phyloP scores from a whole-genome alignment of 2,329 filamentous ascomycete genomes.

The Aspergillus ibericus region DNA sequence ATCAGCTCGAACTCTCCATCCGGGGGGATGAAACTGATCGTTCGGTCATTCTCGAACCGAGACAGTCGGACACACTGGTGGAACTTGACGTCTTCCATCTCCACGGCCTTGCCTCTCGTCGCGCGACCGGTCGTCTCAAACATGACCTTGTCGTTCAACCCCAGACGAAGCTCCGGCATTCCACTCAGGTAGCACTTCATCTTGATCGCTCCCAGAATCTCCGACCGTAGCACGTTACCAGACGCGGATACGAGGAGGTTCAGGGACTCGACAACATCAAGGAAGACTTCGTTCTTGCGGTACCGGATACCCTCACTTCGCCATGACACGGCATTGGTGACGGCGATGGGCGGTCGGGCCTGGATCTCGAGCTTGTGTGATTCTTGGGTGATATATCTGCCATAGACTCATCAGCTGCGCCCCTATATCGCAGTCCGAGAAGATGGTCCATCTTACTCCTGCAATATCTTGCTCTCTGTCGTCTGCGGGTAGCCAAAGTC shows the following conservation, averaged over 20 bases:
- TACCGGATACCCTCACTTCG: constrained; percentile 96
- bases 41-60: constrained; percentile 96
- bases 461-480: constrained; percentile 95
- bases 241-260: constrained; percentile 93
- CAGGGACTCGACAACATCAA: constrained; percentile 94
- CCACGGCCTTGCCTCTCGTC: constrained; percentile 92
- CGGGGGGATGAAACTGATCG: constrained; percentile 97
- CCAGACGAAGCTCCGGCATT: constrained; percentile 93
- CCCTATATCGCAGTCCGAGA: not conserved
- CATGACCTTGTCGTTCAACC: constrained; percentile 99
- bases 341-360: constrained; percentile 91
- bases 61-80: constrained; percentile 96
- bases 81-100: constrained; percentile 99
- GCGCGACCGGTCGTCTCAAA: constrained; percentile 96
- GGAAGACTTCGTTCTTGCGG: constrained; percentile 98
- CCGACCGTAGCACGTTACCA: constrained; percentile 91
- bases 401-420: not conserved
- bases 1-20: constrained; percentile 99
- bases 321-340: constrained; percentile 98
- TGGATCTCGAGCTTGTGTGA: constrained; percentile 98
- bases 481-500: constrained; percentile 99
- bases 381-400: constrained; percentile 91
- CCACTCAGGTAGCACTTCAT: constrained; percentile 99
- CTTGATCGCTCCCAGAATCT: constrained; percentile 96
- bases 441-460: constrained; percentile 61